A percentile compares a stretch with the other conserved stretches of the same genome.
phyloP scores from a whole-genome alignment of 495 filamentous ascomycete species.

The Tuber brumale region DNA sequence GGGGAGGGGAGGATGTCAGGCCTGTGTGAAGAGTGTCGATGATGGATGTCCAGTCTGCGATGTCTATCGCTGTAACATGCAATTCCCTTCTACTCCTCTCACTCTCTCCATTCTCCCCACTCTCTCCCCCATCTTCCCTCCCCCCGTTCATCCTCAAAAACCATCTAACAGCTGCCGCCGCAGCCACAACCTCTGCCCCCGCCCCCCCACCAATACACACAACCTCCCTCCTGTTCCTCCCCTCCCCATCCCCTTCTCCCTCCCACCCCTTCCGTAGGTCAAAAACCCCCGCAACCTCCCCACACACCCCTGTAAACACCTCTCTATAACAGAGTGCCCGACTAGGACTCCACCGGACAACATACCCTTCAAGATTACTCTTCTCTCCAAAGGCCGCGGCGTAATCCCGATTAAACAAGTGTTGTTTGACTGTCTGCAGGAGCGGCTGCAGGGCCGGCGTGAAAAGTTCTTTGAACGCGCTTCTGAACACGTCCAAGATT shows the following conservation, averaged over 20 bases:
- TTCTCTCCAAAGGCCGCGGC: slow-evolving; percentile 64
- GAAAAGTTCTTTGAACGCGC: slow-evolving; percentile 51
- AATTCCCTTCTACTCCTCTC: slow-evolving; percentile 39
- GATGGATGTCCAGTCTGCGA: slow-evolving; percentile 66
- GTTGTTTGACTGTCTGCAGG: slow-evolving; percentile 73
- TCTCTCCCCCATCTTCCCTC: slow-evolving; percentile 7
- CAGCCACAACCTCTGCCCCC: slow-evolving; percentile 72
- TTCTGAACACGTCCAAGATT: slow-evolving; percentile 69
- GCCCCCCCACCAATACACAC: slow-evolving; percentile 81
- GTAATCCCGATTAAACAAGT: slow-evolving; percentile 81
- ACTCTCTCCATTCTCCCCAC: background rate
- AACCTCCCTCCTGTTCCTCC: slow-evolving; percentile 43
- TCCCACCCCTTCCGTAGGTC: slow-evolving; percentile 13
- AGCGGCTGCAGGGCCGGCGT: slow-evolving; percentile 48
- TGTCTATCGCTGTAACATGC: slow-evolving; percentile 65
- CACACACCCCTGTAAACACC: slow-evolving; percentile 53
- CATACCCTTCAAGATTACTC: slow-evolving; percentile 69
- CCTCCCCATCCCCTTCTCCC: background rate
- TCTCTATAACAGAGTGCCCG: slow-evolving; percentile 71
- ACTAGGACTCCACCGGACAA: slow-evolving; percentile 76
- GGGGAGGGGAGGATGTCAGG: slow-evolving; percentile 46
- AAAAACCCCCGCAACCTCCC: slow-evolving; percentile 43
- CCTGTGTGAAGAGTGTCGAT: slow-evolving; percentile 49
- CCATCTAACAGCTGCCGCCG: slow-evolving; percentile 57
- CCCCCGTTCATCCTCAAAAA: slow-evolving; percentile 27